phyloP scores from a whole-genome alignment of 2,329 filamentous ascomycete genomes.

The Colletotrichum sp. region DNA sequence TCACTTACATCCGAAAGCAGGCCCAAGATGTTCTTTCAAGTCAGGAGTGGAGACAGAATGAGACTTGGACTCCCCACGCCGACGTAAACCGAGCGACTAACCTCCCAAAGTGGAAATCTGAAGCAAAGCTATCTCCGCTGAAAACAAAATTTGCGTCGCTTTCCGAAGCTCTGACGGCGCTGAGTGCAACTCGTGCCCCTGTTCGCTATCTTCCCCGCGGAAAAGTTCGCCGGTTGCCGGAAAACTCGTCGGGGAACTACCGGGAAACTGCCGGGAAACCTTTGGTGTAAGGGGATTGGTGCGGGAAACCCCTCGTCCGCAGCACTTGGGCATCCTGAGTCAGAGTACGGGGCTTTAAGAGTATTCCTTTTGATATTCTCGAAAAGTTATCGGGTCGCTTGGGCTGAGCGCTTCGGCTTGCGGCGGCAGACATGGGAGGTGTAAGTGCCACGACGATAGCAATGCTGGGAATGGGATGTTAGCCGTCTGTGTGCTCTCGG shows the following conservation, averaged over 20 bases:
- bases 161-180: neutral
- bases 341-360: neutral
- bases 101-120: neutral
- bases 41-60: neutral
- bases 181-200: neutral
- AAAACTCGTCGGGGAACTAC: neutral
- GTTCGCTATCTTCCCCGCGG: neutral
- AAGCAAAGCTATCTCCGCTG: neutral
- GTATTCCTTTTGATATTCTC: neutral
- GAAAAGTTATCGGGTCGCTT: neutral
- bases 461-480: neutral
- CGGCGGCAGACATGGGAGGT: neutral
- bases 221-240: neutral
- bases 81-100: neutral
- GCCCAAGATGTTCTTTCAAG: neutral
- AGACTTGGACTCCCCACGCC: neutral
- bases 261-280: neutral
- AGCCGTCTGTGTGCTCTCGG: neutral
- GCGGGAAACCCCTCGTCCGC: neutral
- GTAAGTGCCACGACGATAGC: neutral
- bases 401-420: neutral
- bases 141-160: neutral
- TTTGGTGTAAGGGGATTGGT: accelerated
- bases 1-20: neutral
- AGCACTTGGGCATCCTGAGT: neutral